These are phyloP conservation scores for Cyclospora cayetanensis DNA, from an alignment of 169 alveolate genomes.

Conservation along the genomic window DNA sequence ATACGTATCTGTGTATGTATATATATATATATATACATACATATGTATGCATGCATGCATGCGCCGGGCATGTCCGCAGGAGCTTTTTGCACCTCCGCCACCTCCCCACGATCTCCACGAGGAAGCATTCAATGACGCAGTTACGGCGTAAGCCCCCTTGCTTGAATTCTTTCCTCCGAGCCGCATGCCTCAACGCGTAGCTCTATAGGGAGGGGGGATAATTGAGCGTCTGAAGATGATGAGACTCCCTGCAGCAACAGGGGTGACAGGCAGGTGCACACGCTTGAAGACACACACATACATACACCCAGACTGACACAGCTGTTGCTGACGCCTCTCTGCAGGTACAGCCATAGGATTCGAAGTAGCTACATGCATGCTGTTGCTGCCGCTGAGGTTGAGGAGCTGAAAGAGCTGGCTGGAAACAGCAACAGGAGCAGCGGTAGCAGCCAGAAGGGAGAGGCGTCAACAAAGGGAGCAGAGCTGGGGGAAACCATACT, in stretches of 20 bases:
- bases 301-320: not conserved
- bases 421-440: not conserved
- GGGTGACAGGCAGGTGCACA: not conserved
- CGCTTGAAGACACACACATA: not conserved
- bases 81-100: conserved; percentile 37
- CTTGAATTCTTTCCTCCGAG: not conserved
- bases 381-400: not conserved
- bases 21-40: not conserved
- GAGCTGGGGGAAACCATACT: not conserved
- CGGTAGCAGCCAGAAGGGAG: not conserved
- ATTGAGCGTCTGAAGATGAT: not conserved
- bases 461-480: not conserved
- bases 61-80: too few relatives aligned
- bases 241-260: not conserved
- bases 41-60: not conserved
- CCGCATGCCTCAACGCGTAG: too few relatives aligned
- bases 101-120: not conserved
- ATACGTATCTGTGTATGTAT: not conserved
- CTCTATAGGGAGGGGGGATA: not conserved
- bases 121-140: too few relatives aligned
- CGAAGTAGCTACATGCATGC: too few relatives aligned
- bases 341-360: too few relatives aligned
- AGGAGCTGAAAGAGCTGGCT: not conserved
- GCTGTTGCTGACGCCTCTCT: too few relatives aligned
- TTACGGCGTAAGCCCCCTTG: not conserved